Evolutionary conservation across 495 filamentous ascomycete genomes (phyloP), one percentile per base, ranked within the genome.

Genomic region (Xylaria sp.): DNA sequence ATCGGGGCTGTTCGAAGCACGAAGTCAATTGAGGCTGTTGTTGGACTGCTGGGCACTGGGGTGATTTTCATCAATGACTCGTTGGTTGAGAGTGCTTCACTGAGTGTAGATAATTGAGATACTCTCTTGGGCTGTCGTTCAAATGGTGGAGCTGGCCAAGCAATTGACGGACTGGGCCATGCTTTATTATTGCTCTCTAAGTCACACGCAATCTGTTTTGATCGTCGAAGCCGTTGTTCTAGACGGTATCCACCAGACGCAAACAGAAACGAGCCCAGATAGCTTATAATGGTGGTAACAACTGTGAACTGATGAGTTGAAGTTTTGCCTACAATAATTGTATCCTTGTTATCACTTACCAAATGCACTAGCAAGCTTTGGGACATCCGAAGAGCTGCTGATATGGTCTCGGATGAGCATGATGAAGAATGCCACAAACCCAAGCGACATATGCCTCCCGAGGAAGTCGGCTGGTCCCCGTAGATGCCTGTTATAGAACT

Each of bases 371-470:
- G 81, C 77, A 61, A 84, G 77, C 55, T 76, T 76, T 19, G 78
- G 80, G 21, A 82, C 68, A 2, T 79, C 80, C 7, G 69, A 62
- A 12, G 72, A 70, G 58, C 77, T 72, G 1, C 80, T 67, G 17
- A 82, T 41, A 3, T 76, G 77, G n/a, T 78, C 80, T 14, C 78
- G 79, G 58, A 80, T 82, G 14, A 84, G 79, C 81, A 84, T 80
- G 57, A 84, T 74, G 35, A 85, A 82, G 2, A 82, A 82, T 1
- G 84, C 78, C 40, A 81, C 83, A 53, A 85, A 85, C 2, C 83
- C 83, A 44, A 85, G 77, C 2, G 82, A 83, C 83, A 85, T 85
- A 71, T 85, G 83, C 9, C 83, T 80, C 63, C 84, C 84, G 52
- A 85, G 62, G 14, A 85, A 79, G 52, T 83, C 80, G 17, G 79